Evolutionary conservation across 805 yeast species (phyloP), one percentile per base, ranked within the genome.

Genomic region (Cyberlindnera subsufficiens): DNA sequence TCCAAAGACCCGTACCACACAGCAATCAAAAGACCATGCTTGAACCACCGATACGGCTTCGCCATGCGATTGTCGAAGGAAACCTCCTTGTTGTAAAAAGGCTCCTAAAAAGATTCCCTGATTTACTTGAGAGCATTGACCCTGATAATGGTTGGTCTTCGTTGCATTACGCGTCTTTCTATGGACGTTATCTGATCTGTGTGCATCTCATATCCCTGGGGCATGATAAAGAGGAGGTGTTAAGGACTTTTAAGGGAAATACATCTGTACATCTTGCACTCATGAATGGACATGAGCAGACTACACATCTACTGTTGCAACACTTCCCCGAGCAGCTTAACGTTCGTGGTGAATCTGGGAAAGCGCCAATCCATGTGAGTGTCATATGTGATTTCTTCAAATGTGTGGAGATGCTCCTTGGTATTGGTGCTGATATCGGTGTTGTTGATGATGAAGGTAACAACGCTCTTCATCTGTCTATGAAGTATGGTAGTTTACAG

Each of bases 391-490:
- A 86, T 41, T 76, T 71, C 57, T 72, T 72, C 44, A 82, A 79
- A 31, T 82, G 90, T 49, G 68, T 83, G 37, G 77, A 73, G 47
- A 62, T 86, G 34, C 63, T 88, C 17, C 64, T 87, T 4, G 83
- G 83, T 31, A 75, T 82, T 43, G 93, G 90, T 8, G 95, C 95
- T 3, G 83, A 86, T 53, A 69, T 88, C 37, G 80, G 84, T 51
- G 59, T 78, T 5, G 80, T 78, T 42, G 96, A 93, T 58, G 65
- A 68, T 9, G 75, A 75, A 14, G 95, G 93, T 1, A 86, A 88
- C 56, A 81, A 95, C 3, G 87, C 96, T 0, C 65, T 91, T 34
- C 98, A 91, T 62, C 68, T 84, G 40, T 95, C 96, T 0, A 73
- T 86, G 51, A 82, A 83, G 42, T 77, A 72, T 52, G 91, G 90